phyloP scores from a whole-genome alignment of 2,329 filamentous ascomycete genomes.

The Leptoxyphium fumago region DNA sequence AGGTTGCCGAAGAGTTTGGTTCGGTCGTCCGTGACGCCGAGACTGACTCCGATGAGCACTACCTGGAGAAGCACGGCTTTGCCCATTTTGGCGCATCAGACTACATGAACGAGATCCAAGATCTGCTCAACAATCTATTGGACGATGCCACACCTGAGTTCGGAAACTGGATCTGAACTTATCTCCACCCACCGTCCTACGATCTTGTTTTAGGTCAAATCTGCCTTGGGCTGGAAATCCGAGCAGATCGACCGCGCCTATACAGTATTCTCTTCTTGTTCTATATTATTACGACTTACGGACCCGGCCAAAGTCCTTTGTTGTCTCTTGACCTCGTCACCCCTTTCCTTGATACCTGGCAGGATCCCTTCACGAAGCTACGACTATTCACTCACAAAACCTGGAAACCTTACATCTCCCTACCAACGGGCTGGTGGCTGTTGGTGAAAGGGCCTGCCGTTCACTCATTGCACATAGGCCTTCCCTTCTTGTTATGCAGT shows the following conservation, averaged over 20 bases:
- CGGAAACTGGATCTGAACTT: constrained; percentile 12
- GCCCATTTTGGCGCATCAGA: constrained; percentile 63
- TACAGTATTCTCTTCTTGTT: neutral
- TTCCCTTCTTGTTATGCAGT: neutral
- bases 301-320: neutral
- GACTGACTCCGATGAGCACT: constrained; percentile 58
- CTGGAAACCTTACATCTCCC: neutral
- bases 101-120: constrained; percentile 68
- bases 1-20: constrained; percentile 80
- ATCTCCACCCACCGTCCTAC: neutral
- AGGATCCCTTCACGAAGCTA: neutral
- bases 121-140: constrained; percentile 40
- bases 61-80: constrained; percentile 55
- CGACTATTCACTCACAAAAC: neutral
- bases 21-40: constrained; percentile 42
- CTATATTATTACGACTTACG: neutral
- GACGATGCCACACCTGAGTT: constrained; percentile 8
- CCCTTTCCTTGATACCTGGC: neutral
- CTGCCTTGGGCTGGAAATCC: neutral
- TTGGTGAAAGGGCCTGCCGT: constrained; percentile 12
- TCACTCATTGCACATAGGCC: constrained; percentile 11
- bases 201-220: neutral
- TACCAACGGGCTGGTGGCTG: neutral
- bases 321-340: neutral
- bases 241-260: neutral